Evolutionary conservation across 208 protist species (phyloP).

Genomic region (Strigomonas oncopelti): DNA sequence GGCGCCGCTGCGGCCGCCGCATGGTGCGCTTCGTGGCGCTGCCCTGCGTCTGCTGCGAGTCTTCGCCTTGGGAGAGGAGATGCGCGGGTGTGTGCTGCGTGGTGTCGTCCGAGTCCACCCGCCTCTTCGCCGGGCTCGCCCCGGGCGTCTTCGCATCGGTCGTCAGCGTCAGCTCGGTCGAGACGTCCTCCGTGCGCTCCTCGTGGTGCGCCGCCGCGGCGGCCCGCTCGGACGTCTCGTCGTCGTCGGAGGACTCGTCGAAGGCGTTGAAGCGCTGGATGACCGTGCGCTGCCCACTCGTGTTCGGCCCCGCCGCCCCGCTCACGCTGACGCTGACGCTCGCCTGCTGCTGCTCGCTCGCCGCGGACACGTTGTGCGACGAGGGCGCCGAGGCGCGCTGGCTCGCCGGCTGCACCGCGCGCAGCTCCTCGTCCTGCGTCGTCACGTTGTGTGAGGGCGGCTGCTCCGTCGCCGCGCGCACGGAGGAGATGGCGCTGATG

Average conservation of each 20-base stretch:
- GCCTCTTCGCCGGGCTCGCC: not conserved
- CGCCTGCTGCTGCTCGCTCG: not conserved
- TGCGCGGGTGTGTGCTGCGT: not conserved
- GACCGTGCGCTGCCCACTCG: slow-evolving; percentile 13
- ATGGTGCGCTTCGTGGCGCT: not conserved
- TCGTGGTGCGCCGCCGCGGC: not conserved
- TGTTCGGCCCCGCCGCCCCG: slow-evolving; percentile 1
- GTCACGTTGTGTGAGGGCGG: slow-evolving; percentile 5
- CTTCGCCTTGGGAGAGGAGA: not conserved
- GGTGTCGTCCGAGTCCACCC: not conserved
- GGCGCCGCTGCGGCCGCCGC: not conserved
- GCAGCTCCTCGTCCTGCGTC: slow-evolving; percentile 1
- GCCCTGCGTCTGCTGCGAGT: not conserved
- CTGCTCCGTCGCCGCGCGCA: slow-evolving; percentile 19
- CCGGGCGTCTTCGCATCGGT: not conserved
- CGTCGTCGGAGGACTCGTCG: slow-evolving; percentile 25
- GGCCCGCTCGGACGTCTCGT: not conserved
- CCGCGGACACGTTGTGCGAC: not conserved
- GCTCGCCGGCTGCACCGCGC: not conserved
- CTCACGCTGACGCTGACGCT: not conserved
- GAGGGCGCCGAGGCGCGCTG: not conserved
- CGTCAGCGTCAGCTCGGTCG: slow-evolving; percentile 19
- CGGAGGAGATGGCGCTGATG: slow-evolving; percentile 37
- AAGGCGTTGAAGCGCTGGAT: slow-evolving; percentile 37
- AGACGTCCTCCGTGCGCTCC: slow-evolving; percentile 27